Evolutionary conservation across 2,329 filamentous ascomycete species (phyloP).

Genomic region (Alternaria ethzedia): DNA sequence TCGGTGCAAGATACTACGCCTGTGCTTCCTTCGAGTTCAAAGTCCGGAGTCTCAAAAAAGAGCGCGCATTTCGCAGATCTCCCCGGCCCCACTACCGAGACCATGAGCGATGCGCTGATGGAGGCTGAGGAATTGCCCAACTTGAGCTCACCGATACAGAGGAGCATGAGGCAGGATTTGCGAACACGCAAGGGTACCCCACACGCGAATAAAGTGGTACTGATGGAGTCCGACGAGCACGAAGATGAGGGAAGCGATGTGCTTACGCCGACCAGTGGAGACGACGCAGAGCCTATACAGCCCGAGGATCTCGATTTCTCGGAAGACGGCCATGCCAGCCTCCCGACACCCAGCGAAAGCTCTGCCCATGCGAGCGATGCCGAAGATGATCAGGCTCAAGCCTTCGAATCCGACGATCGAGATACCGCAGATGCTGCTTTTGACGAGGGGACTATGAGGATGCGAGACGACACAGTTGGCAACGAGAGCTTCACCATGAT

Average conservation of each 20-base stretch:
- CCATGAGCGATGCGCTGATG: constrained; percentile 13
- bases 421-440: constrained; percentile 31
- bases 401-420: constrained; percentile 19
- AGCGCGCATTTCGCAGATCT: constrained; percentile 9
- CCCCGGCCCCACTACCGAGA: constrained; percentile 11
- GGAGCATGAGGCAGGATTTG: constrained; percentile 20
- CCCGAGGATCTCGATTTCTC: not conserved
- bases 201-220: constrained; percentile 25
- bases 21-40: not conserved
- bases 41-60: constrained; percentile 12
- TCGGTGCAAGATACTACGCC: constrained; percentile 11
- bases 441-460: constrained; percentile 41
- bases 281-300: constrained; percentile 14
- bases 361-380: constrained; percentile 5
- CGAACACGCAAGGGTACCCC: constrained; percentile 39
- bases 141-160: constrained; percentile 18
- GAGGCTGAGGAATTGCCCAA: constrained; percentile 11
- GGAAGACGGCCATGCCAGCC: not conserved
- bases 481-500: constrained; percentile 61
- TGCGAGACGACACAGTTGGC: constrained; percentile 53
- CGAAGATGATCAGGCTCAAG: not conserved
- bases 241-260: constrained; percentile 29
- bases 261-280: constrained; percentile 34
- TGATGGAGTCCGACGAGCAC: constrained; percentile 28
- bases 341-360: constrained; percentile 9